A percentile compares a stretch with the other conserved stretches of the same genome.
Conservation (phyloP, 179 eudicot genomes). For the Sideroxylon spinosum region DNA sequence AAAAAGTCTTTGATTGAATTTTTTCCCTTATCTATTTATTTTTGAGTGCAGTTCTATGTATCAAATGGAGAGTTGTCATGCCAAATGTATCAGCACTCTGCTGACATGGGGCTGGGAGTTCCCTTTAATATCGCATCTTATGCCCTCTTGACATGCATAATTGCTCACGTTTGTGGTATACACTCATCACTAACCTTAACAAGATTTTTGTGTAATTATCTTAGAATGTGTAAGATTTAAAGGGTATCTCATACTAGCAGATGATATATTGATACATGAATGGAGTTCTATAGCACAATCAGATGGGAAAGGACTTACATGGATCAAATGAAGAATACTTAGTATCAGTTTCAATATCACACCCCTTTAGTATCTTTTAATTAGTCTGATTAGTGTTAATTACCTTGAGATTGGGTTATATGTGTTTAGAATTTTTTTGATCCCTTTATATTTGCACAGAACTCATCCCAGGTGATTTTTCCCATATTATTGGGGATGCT, state of each 20-base stretch:
- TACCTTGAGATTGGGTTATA: background rate
- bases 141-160: slow-evolving; percentile 84
- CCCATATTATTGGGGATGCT: slow-evolving; percentile 68
- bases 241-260: background rate
- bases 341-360: background rate
- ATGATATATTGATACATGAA: background rate
- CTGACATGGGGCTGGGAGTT: slow-evolving; percentile 93
- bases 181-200: background rate
- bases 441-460: slow-evolving; percentile 26
- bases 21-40: background rate
- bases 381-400: background rate
- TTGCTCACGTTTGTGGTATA: slow-evolving; percentile 90
- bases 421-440: background rate
- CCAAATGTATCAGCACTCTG: slow-evolving; percentile 98
- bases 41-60: slow-evolving; percentile 63
- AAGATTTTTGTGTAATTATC: background rate
- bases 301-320: background rate
- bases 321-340: background rate
- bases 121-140: slow-evolving; percentile 92
- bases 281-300: background rate
- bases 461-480: slow-evolving; percentile 65
- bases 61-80: slow-evolving; percentile 85
- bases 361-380: background rate
- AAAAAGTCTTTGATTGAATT: background rate
- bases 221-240: background rate